phyloP scores from a whole-genome alignment of 768 basidiomycete species.

The Rhizopogon vesiculosus region DNA sequence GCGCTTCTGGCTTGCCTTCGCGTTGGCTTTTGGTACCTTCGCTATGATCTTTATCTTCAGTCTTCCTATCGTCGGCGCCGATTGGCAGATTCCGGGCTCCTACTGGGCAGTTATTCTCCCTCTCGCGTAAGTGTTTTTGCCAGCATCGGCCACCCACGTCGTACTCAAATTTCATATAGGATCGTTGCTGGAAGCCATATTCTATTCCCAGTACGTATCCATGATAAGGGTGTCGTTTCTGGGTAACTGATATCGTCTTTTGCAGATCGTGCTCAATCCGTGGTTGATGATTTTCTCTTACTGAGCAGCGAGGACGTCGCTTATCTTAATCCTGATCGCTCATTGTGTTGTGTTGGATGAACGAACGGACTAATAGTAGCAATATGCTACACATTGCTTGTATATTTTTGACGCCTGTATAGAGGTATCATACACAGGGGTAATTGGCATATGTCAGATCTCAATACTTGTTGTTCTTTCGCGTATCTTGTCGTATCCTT shows the following conservation, averaged over 20 bases:
- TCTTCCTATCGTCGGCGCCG: constrained; percentile 48
- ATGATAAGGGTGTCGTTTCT: neutral
- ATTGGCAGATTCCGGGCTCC: constrained; percentile 56
- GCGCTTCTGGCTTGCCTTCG: constrained; percentile 68
- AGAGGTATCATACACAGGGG: neutral
- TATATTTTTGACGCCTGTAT: neutral
- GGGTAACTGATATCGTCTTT: constrained; percentile 20
- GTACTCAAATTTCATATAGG: constrained; percentile 22
- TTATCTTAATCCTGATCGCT: too few relatives aligned
- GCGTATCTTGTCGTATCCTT: too few relatives aligned
- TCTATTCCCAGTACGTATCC: constrained; percentile 62
- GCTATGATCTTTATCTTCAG: constrained; percentile 55
- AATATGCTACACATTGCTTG: neutral
- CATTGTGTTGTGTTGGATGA: neutral
- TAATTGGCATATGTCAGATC: neutral
- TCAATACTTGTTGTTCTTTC: too few relatives aligned
- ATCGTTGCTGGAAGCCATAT: constrained; percentile 64
- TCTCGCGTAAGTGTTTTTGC: constrained; percentile 46
- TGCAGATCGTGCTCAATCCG: constrained; percentile 77
- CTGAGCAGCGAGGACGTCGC: constrained; percentile 5
- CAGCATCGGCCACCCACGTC: neutral
- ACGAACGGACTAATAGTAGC: neutral
- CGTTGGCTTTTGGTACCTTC: constrained; percentile 47
- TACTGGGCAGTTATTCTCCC: constrained; percentile 80
- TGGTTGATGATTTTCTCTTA: constrained; percentile 85